phyloP scores from a whole-genome alignment of 768 basidiomycete genomes.

The Tylopilus rubrobrunneus region DNA sequence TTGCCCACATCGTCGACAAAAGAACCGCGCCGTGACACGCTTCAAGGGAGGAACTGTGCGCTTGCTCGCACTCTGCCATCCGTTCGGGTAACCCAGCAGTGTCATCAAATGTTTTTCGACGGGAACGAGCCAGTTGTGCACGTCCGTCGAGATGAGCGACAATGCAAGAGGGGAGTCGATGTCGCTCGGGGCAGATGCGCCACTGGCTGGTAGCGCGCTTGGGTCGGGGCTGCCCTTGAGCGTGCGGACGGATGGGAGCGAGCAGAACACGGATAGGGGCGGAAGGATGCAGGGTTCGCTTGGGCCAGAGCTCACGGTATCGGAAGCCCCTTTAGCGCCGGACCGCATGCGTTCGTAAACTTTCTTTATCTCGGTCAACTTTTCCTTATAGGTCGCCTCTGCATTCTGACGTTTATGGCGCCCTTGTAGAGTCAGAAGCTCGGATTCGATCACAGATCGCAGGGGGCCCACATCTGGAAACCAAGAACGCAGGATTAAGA shows the following conservation, averaged over 20 bases:
- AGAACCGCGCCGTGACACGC: slow-evolving; percentile 55
- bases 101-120: slow-evolving; percentile 43
- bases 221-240: slow-evolving; percentile 29
- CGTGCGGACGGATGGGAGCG: slow-evolving; percentile 42
- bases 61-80: slow-evolving; percentile 48
- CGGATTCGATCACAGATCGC: slow-evolving; percentile 21
- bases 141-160: slow-evolving; percentile 39
- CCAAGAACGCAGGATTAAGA: not conserved
- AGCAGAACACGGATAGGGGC: slow-evolving; percentile 43
- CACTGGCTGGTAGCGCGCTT: not conserved
- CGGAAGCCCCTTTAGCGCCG: slow-evolving; percentile 5
- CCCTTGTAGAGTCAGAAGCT: slow-evolving; percentile 27
- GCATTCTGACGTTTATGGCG: slow-evolving; percentile 25
- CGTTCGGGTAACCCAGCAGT: slow-evolving; percentile 44
- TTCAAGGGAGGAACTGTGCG: slow-evolving; percentile 52
- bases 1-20: slow-evolving; percentile 48
- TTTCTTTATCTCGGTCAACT: slow-evolving; percentile 35
- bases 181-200: slow-evolving; percentile 2
- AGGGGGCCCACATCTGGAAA: slow-evolving; percentile 20
- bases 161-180: slow-evolving; percentile 31
- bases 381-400: slow-evolving; percentile 24
- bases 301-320: not conserved
- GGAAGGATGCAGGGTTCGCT: slow-evolving; percentile 34
- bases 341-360: slow-evolving; percentile 46
- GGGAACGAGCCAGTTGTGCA: slow-evolving; percentile 45